Percentiles rank a stretch among this genome's conserved stretches.
phyloP scores from a whole-genome alignment of 768 basidiomycete genomes.

The Chlorophyllum brunneum region DNA sequence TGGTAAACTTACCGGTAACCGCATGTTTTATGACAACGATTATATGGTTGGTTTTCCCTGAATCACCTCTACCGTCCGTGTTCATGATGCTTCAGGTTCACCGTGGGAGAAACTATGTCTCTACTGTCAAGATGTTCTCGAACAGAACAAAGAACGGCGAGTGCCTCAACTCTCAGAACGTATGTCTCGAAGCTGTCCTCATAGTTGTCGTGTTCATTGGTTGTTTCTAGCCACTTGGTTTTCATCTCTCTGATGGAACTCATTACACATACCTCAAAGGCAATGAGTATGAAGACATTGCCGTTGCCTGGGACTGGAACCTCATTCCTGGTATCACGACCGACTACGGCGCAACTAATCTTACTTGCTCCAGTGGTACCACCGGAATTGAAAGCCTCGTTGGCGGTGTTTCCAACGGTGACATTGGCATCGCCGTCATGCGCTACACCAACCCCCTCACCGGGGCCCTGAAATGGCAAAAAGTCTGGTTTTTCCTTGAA shows the following conservation, averaged over 20 bases:
- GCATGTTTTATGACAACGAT: slow-evolving; percentile 64
- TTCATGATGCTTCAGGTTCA: slow-evolving; percentile 44
- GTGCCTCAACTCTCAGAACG: slow-evolving; percentile 63
- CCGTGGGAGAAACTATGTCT: slow-evolving; percentile 54
- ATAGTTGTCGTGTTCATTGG: not conserved
- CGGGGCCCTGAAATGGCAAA: slow-evolving; percentile 52
- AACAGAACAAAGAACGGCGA: slow-evolving; percentile 57
- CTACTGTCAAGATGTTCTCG: slow-evolving; percentile 63
- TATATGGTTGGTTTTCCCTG: slow-evolving; percentile 49
- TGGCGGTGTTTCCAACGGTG: slow-evolving; percentile 60
- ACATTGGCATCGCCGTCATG: slow-evolving; percentile 57
- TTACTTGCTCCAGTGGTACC: slow-evolving; percentile 42
- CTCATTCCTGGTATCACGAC: slow-evolving; percentile 70
- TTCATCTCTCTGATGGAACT: slow-evolving; percentile 66
- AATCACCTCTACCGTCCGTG: not conserved
- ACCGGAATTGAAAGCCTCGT: slow-evolving; percentile 55
- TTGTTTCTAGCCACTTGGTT: slow-evolving; percentile 47
- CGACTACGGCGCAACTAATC: slow-evolving; percentile 53
- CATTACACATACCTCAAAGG: slow-evolving; percentile 62
- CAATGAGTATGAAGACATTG: slow-evolving; percentile 70
- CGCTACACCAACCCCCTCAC: slow-evolving; percentile 64
- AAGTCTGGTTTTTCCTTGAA: slow-evolving; percentile 71
- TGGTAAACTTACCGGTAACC: slow-evolving; percentile 50
- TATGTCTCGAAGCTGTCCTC: slow-evolving; percentile 19
- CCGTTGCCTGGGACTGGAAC: slow-evolving; percentile 76